phyloP scores from a whole-genome alignment of 495 filamentous ascomycete species.

The Aspergillus saccharolyticus region DNA sequence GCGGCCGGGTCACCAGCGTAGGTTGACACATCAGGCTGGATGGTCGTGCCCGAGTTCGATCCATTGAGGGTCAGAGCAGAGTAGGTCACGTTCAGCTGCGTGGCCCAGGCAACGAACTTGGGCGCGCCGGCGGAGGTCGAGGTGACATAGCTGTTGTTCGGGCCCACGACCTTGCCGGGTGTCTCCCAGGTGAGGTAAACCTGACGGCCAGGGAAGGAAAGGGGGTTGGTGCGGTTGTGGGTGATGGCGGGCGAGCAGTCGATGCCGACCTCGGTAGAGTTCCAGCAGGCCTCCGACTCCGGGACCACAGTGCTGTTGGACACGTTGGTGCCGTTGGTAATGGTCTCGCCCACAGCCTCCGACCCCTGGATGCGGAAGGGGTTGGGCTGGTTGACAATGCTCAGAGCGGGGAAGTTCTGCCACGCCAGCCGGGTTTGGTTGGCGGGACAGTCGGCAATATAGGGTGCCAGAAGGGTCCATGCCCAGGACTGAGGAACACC shows the following conservation, averaged over 20 bases:
- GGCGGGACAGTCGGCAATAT: conserved; percentile 72
- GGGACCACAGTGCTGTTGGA: conserved; percentile 34
- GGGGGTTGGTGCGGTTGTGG: conserved; percentile 59
- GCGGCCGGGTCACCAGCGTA: conserved; percentile 63
- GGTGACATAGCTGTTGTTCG: conserved; percentile 78
- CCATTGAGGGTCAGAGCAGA: conserved; percentile 54
- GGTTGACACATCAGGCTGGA: conserved; percentile 60
- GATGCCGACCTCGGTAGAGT: conserved; percentile 44
- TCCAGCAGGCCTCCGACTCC: conserved; percentile 43
- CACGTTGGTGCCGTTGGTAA: conserved; percentile 28
- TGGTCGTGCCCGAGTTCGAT: conserved; percentile 37
- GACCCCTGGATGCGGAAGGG: conserved; percentile 54
- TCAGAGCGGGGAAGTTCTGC: conserved; percentile 82
- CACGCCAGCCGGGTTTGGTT: conserved; percentile 73
- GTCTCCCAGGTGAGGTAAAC: conserved; percentile 69
- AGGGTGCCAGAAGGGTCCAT: conserved; percentile 80
- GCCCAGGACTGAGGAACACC: conserved; percentile 83
- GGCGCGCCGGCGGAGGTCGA: conserved; percentile 52
- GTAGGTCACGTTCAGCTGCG: conserved; percentile 84
- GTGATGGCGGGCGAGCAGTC: conserved; percentile 60
- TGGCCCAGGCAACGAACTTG: conserved; percentile 68
- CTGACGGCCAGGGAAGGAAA: conserved; percentile 71
- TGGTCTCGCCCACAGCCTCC: conserved; percentile 41
- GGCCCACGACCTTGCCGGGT: conserved; percentile 65
- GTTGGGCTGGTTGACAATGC: conserved; percentile 75